Percentiles rank a stretch among this genome's conserved stretches.
Conservation (phyloP, 2,329 filamentous ascomycete genomes). For the Cryphonectria japonica region DNA sequence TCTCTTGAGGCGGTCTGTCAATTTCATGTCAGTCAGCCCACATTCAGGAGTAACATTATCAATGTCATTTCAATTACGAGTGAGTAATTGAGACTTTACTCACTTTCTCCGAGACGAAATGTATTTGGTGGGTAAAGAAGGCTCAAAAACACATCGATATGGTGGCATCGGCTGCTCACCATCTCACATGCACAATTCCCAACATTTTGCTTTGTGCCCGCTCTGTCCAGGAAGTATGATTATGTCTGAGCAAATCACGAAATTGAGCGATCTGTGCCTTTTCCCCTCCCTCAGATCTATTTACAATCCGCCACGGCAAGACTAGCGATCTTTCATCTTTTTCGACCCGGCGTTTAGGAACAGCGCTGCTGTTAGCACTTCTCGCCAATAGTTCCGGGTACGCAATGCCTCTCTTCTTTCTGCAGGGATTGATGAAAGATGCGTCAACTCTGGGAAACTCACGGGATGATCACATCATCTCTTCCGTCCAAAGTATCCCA, state of each 20-base stretch:
- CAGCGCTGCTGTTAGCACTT: not conserved
- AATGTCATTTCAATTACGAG: not conserved
- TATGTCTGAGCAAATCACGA: not conserved
- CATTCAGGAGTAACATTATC: not conserved
- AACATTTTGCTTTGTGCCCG: not conserved
- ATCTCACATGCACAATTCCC: constrained; percentile 2
- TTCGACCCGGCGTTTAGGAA: not conserved
- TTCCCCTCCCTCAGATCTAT: not conserved
- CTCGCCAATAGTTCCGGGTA: not conserved
- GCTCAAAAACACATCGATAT: not conserved
- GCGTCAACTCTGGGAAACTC: not conserved
- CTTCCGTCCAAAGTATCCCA: not conserved
- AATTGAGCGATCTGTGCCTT: not conserved
- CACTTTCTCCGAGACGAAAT: not conserved
- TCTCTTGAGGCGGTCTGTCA: not conserved
- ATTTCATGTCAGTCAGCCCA: not conserved
- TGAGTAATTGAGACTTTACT: not conserved
- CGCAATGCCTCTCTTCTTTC: not conserved
- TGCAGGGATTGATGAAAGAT: not conserved
- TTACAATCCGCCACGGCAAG: not conserved
- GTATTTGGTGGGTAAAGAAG: constrained; percentile 3
- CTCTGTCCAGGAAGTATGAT: too few species aligned
- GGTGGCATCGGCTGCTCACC: not conserved
- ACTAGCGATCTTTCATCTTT: not conserved
- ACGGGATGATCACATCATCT: not conserved